Percentiles rank a stretch among this genome's conserved stretches.
phyloP scores from a whole-genome alignment of 805 yeast species.

The Candida palmyrensis region DNA sequence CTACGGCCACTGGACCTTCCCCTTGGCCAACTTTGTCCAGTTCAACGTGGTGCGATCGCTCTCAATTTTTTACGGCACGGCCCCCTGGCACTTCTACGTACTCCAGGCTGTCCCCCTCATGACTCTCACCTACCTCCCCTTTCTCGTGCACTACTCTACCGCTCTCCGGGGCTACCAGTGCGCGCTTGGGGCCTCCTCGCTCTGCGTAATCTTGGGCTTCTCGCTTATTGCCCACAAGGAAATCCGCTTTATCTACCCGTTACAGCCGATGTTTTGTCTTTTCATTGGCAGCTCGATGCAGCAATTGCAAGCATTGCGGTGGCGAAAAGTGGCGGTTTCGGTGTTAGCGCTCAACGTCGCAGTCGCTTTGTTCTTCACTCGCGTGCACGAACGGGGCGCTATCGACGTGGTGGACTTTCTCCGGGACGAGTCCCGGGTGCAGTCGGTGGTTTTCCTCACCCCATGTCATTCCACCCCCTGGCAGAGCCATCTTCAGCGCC shows the following conservation, averaged over 20 bases:
- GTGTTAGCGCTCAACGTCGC: constrained; percentile 28
- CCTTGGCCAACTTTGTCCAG: constrained; percentile 63
- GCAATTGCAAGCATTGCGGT: not conserved
- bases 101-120: constrained; percentile 79
- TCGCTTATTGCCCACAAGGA: constrained; percentile 82
- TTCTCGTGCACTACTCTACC: constrained; percentile 30
- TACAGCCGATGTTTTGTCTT: constrained; percentile 67
- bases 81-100: constrained; percentile 82
- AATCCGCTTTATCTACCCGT: constrained; percentile 80
- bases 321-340: constrained; percentile 4
- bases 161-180: constrained; percentile 9
- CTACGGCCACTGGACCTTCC: constrained; percentile 54
- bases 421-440: constrained; percentile 31
- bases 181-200: constrained; percentile 18
- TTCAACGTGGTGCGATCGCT: constrained; percentile 74
- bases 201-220: constrained; percentile 48
- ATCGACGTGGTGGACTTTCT: constrained; percentile 58
- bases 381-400: constrained; percentile 83
- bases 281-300: constrained; percentile 33
- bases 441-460: constrained; percentile 73
- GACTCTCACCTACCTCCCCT: constrained; percentile 61
- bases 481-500: constrained; percentile 75
- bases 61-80: constrained; percentile 78
- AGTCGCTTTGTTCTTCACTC: constrained; percentile 49
- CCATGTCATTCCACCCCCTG: constrained; percentile 99